Base-by-base conservation (phyloP, 2,329 filamentous ascomycete species). In the Diaporthe longicolla region DNA sequence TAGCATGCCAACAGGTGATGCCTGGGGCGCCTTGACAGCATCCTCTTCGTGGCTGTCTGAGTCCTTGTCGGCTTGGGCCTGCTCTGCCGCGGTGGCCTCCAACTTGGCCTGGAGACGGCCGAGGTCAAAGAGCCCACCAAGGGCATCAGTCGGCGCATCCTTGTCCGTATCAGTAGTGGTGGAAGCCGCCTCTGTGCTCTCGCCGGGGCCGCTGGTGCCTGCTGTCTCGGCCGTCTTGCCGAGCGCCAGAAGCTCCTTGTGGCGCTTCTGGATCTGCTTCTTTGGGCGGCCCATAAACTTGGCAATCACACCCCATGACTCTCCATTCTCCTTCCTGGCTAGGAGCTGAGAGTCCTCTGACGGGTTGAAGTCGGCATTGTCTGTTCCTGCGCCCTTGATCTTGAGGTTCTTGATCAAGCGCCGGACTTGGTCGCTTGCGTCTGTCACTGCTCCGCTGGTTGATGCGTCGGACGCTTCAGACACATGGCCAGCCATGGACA, bases 291-390 rank as follows among this genome's bases (percentile, higher is more conserved):
- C 19, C 72, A 73, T 70, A 57, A 10, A 26, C 24, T 58, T 50
- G 5, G 65, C 65, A 4, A 73, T 73, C 3, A 21, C 21, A 19
- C 7, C 24, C 19, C 15, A 70, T 5, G 54, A 32, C 35, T 70
- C 65, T 24, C 76, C 73, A 1, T 74, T 75, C 10, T 75, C 70
- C 71, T 77, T 78, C 70, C 77, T 75, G 17, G 76, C 54, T 17
- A 77, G 71, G n/a, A 78, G 61, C 21, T 74, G 73, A 13, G 76
- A 75, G 26, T 79, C 77, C 55, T 76, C 73, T 8, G 78, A 78
- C 11, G 55, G 59, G n/a, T 75, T 78, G 75, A 77, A 79, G 21
- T 50, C 35, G 40, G 24, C 35, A n/a, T 61, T 37, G 26, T 72
- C 57, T 21, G 21, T n/a, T 43, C 73, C 72, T 32, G 55, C 74